A percentile compares a stretch with the other conserved stretches of the same genome.
phyloP scores from a whole-genome alignment of 2,329 filamentous ascomycete genomes.

The Blastomyces emzantsi region DNA sequence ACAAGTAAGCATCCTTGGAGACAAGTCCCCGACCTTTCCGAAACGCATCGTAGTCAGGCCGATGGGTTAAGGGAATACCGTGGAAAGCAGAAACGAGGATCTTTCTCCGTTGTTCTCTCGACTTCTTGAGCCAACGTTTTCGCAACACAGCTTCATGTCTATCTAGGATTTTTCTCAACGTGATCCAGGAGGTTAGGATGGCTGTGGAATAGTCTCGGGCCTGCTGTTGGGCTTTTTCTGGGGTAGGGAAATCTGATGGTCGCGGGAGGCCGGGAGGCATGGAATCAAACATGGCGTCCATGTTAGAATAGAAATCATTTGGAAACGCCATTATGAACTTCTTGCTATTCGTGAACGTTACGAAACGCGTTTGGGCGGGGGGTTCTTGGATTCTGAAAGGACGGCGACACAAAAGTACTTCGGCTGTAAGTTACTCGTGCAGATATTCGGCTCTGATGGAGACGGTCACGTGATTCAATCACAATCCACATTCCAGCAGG shows the following conservation, averaged over 20 bases:
- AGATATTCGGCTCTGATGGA: neutral
- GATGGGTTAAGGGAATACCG: constrained; percentile 40
- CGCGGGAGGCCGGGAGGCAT: constrained; percentile 2
- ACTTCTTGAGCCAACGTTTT: constrained; percentile 49
- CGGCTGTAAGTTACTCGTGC: too few relatives aligned
- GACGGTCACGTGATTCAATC: too few relatives aligned
- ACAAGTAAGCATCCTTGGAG: constrained; percentile 34
- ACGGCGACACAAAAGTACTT: too few relatives aligned
- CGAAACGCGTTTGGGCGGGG: too few relatives aligned
- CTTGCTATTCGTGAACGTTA: neutral
- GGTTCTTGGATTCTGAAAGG: too few relatives aligned
- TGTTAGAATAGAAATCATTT: neutral
- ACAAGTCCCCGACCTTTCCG: constrained; percentile 9
- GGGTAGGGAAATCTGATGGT: constrained; percentile 9
- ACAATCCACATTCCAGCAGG: too few relatives aligned
- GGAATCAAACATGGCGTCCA: neutral
- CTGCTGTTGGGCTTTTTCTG: neutral
- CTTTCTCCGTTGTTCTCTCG: constrained; percentile 36
- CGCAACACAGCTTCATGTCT: constrained; percentile 44
- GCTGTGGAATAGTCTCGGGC: constrained; percentile 3
- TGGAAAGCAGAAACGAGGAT: constrained; percentile 42
- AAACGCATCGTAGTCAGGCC: constrained; percentile 41
- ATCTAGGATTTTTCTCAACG: constrained; percentile 37
- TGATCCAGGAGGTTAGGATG: constrained; percentile 30
- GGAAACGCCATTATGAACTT: neutral